Evolutionary conservation across 176 grass and related monocot species (phyloP), one percentile per base, ranked within the genome.

Genomic region (Melocanna baccifera): DNA sequence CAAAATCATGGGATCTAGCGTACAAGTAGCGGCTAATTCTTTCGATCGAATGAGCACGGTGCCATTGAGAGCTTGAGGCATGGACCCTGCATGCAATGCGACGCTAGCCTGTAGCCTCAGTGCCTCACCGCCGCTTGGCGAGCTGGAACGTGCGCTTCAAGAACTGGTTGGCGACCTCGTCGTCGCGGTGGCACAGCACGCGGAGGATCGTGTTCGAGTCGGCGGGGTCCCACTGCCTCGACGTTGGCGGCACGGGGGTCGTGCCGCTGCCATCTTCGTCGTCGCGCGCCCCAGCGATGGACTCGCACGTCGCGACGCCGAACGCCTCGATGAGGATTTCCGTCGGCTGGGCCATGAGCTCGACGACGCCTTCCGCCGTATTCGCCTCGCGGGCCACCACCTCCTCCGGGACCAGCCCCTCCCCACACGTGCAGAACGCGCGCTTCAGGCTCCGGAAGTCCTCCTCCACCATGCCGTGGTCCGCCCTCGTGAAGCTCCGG

Each of bases 131-230:
- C 75, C 95, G 62, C 76, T 88, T 94, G 34, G 95, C 88, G 40
- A 97, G 82, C 75, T 94, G 91, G 81, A 97, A 97, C 48, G 87
- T 88, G 37, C 87, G 88, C 89, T 93, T 97, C 75, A 97, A 74
- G 79, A 94, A 97, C 57, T 91, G 88, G 87, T 91, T 97, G 29
- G 95, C 92, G 22, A 53, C 67, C 83, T 93, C 92, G 87, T 97
- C 92, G 65, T 94, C 86, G 37, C 92, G 77, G 82, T 97, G 87
- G 76, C 95, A 97, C 46, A 97, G 77, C 43, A 97, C 87, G 30
- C 95, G 85, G 25, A 97, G 90, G 76, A 93, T 90, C 1, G 95
- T 97, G 82, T 94, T 91, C 0, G 95, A 89, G 40, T 97, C 92
- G 6, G 91, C 75, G 5, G 78, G 76, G 79, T 90, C 78, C 95